A percentile compares a stretch with the other conserved stretches of the same genome.
phyloP scores from a whole-genome alignment of 2,329 filamentous ascomycete species.

The Neofusicoccum cordaticola region DNA sequence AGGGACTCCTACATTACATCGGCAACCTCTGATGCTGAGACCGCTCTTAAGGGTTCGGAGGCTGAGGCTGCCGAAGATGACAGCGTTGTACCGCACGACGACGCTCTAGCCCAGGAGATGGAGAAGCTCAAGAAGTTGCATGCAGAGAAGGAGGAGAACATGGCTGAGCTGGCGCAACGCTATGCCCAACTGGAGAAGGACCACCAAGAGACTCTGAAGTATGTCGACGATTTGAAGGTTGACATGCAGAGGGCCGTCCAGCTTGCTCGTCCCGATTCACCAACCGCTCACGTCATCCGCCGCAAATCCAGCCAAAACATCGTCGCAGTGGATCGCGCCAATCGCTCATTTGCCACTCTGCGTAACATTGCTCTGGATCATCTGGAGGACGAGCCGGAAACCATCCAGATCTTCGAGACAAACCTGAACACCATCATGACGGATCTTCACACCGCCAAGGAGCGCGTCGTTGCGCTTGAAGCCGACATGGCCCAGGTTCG shows the following conservation, averaged over 20 bases:
- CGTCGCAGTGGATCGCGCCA: slow-evolving; percentile 82
- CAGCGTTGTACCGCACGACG: slow-evolving; percentile 21
- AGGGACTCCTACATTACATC: slow-evolving; percentile 43
- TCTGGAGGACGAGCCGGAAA: slow-evolving; percentile 76
- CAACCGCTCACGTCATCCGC: slow-evolving; percentile 75
- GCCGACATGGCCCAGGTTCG: slow-evolving; percentile 76
- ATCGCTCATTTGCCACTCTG: slow-evolving; percentile 84
- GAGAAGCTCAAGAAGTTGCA: slow-evolving; percentile 68
- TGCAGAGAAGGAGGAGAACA: slow-evolving; percentile 71
- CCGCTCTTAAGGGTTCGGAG: slow-evolving; percentile 23
- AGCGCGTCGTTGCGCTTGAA: slow-evolving; percentile 87
- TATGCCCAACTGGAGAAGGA: slow-evolving; percentile 81
- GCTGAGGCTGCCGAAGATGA: slow-evolving; percentile 24
- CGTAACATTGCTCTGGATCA: slow-evolving; percentile 85
- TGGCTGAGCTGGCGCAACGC: slow-evolving; percentile 69
- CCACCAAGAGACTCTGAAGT: slow-evolving; percentile 76
- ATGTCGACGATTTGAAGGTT: slow-evolving; percentile 87
- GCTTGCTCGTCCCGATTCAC: slow-evolving; percentile 57
- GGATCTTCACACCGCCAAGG: slow-evolving; percentile 80
- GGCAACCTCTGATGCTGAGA: slow-evolving; percentile 60
- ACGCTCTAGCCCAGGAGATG: slow-evolving; percentile 59
- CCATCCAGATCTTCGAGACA: slow-evolving; percentile 87
- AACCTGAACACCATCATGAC: slow-evolving; percentile 91
- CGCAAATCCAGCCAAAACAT: slow-evolving; percentile 91
- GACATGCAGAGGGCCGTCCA: slow-evolving; percentile 77